Conservation (phyloP, 2,329 filamentous ascomycete species). For the Fusarium vanettenii region DNA sequence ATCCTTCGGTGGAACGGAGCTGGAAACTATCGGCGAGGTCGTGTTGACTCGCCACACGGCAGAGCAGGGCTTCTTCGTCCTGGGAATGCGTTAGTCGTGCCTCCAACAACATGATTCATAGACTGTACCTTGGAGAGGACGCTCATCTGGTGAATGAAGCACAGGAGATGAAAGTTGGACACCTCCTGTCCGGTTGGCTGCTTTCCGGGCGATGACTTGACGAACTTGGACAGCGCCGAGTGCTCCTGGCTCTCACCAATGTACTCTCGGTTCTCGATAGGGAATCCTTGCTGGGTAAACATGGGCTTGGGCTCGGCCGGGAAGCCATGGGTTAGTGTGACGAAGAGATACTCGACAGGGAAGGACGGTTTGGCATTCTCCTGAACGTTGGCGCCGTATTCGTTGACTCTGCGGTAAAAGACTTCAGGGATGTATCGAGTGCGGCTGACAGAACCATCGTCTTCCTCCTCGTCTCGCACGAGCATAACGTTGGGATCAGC, state of each 20-base stretch:
- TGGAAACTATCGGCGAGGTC: conserved; percentile 85
- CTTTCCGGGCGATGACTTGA: conserved; percentile 71
- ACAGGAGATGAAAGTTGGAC: conserved; percentile 95
- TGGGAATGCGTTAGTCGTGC: conserved; percentile 52
- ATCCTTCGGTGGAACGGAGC: conserved; percentile 87
- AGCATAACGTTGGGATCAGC: conserved; percentile 95
- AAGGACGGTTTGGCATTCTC: conserved; percentile 97
- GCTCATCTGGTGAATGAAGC: conserved; percentile 83
- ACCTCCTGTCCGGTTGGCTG: conserved; percentile 74
- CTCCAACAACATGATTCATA: neutral
- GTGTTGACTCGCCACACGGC: conserved; percentile 83
- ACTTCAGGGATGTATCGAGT: conserved; percentile 96
- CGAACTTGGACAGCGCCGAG: conserved; percentile 72
- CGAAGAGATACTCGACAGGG: conserved; percentile 94
- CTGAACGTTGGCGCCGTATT: conserved; percentile 95
- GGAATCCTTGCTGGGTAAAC: conserved; percentile 81
- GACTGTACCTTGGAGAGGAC: conserved; percentile 83
- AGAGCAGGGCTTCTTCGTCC: conserved; percentile 91
- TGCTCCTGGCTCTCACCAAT: conserved; percentile 89
- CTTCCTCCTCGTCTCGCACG: conserved; percentile 91
- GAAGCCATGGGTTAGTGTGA: conserved; percentile 97
- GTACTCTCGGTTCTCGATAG: conserved; percentile 90
- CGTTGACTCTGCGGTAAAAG: conserved; percentile 95
- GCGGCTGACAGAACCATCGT: conserved; percentile 74
- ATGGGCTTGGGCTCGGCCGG: conserved; percentile 81